These are phyloP conservation scores for Catunica adiposa DNA, from an alignment of 2,329 filamentous ascomycete genomes.

Conservation along the genomic window DNA sequence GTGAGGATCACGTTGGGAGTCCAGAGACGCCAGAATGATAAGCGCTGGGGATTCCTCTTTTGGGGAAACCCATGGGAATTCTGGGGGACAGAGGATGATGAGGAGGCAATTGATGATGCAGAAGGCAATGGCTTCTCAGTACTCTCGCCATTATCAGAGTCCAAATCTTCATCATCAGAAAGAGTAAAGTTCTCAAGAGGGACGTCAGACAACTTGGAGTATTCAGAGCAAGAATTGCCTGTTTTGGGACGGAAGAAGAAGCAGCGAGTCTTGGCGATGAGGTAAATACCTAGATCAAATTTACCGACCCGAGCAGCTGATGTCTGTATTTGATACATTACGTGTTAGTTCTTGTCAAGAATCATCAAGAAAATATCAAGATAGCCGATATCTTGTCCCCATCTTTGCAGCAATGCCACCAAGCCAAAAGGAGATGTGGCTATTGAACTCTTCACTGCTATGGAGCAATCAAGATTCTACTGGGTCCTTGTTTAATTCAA, in stretches of 20 bases:
- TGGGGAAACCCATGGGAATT: neutral
- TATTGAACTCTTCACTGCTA: no score
- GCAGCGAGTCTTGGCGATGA: constrained; percentile 21
- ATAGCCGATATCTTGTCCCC: no score
- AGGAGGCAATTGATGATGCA: neutral
- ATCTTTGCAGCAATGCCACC: no score
- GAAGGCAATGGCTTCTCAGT: neutral
- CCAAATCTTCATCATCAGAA: neutral
- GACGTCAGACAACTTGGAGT: constrained; percentile 4
- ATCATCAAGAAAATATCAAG: no score
- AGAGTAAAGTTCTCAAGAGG: constrained; percentile 2
- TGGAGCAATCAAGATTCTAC: no score
- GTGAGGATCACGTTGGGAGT: constrained; percentile 33
- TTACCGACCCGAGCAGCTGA: constrained; percentile 29
- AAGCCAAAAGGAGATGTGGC: no score
- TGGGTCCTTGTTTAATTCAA: neutral
- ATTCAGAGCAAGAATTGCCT: neutral
- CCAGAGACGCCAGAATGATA: constrained; percentile 28
- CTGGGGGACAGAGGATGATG: neutral
- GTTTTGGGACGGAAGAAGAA: constrained; percentile 13
- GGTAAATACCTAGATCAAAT: constrained; percentile 28
- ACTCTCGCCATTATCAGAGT: neutral
- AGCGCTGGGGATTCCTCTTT: constrained; percentile 14
- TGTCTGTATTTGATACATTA: constrained; percentile 22
- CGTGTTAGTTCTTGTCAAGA: neutral